Evolutionary conservation across 768 basidiomycete species (phyloP).

Genomic region (Boletus pseudopeckii): DNA sequence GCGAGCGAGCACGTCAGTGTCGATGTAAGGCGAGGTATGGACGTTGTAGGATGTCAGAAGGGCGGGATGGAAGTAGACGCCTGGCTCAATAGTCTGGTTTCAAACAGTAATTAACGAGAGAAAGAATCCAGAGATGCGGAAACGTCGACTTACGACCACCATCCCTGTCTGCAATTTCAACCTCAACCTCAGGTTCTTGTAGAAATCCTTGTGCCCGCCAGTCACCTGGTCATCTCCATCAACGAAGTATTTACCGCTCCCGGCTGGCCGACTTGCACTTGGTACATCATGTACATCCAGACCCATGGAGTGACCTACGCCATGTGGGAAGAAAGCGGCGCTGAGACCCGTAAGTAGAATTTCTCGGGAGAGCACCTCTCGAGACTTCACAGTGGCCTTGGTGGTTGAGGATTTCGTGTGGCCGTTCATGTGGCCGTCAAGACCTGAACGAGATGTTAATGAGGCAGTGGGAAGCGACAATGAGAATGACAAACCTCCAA

Average conservation of each 20-base stretch:
- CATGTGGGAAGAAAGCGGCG: conserved; percentile 92
- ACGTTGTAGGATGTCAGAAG: conserved; percentile 63
- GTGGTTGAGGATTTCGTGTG: background rate
- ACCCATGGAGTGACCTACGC: conserved; percentile 86
- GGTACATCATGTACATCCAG: conserved; percentile 95
- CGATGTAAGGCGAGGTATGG: conserved; percentile 52
- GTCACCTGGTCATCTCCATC: conserved; percentile 72
- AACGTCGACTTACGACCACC: conserved; percentile 69
- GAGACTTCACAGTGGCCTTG: conserved; percentile 9
- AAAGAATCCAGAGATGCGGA: background rate
- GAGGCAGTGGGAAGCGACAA: background rate
- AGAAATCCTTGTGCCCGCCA: conserved; percentile 63
- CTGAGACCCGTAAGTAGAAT: conserved; percentile 76
- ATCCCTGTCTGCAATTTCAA: conserved; percentile 71
- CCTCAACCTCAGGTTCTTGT: conserved; percentile 76
- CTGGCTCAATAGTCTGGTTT: conserved; percentile 83
- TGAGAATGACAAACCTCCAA: conserved; percentile 6
- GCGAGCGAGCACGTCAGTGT: conserved; percentile 17
- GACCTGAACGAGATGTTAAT: background rate
- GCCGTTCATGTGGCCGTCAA: background rate
- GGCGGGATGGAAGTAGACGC: conserved; percentile 81
- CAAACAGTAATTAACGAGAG: background rate
- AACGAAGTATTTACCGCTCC: conserved; percentile 54
- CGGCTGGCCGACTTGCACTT: conserved; percentile 68
- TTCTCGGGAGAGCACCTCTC: conserved; percentile 33